Evolutionary conservation across 2,329 filamentous ascomycete genomes (phyloP).

Genomic region (Paraphaeosphaeria sporulosa): DNA sequence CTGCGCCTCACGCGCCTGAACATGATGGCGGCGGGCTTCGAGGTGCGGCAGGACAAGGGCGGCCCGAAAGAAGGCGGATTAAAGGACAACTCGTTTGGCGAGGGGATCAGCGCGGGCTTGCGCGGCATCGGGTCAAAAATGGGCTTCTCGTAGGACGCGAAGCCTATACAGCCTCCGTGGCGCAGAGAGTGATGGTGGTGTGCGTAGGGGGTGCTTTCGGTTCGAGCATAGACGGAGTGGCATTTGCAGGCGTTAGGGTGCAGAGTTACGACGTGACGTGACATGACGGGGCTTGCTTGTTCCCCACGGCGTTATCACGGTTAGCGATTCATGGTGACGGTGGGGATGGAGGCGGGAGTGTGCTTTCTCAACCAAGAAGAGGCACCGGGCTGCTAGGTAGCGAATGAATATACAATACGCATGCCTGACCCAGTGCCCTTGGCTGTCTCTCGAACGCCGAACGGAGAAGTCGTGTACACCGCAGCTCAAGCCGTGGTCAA

Average conservation of each 20-base stretch:
- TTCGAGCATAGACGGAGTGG: constrained; percentile 1
- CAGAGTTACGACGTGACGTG: neutral
- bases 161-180: too few relatives aligned
- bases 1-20: constrained; percentile 81
- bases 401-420: too few relatives aligned
- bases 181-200: neutral
- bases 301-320: constrained; percentile 1
- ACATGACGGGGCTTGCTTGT: neutral
- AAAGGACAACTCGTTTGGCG: constrained; percentile 21
- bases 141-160: constrained; percentile 34
- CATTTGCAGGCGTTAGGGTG: constrained; percentile 12
- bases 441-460: too few relatives aligned
- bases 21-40: constrained; percentile 76
- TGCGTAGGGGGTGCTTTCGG: neutral
- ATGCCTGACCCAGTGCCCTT: too few relatives aligned
- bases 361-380: too few relatives aligned
- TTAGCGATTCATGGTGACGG: neutral
- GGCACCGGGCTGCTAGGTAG: too few relatives aligned
- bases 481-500: too few relatives aligned
- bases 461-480: too few relatives aligned
- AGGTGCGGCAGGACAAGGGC: constrained; percentile 58
- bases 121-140: constrained; percentile 40
- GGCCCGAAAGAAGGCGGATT: constrained; percentile 25
- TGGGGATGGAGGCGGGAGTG: too few relatives aligned
- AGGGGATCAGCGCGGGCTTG: constrained; percentile 36